Conservation (phyloP, 495 filamentous ascomycete species). For the Cenococcum geophilum region DNA sequence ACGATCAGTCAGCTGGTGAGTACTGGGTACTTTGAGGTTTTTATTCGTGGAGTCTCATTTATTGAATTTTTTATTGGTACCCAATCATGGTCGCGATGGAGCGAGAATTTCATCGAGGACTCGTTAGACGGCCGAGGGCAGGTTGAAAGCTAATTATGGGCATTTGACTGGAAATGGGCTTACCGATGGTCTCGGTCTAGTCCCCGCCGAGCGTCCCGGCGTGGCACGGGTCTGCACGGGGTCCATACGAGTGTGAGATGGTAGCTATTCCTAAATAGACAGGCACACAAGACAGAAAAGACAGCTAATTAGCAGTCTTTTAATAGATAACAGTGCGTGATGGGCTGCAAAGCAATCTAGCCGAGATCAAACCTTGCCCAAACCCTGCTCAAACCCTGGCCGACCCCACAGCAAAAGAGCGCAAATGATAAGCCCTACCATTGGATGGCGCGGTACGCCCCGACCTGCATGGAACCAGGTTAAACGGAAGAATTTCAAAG, state of each 20-base stretch:
- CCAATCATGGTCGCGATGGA: constrained; percentile 20
- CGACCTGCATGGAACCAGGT: constrained; percentile 5
- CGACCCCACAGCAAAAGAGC: constrained; percentile 4
- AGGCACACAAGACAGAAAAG: neutral
- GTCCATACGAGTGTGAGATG: neutral
- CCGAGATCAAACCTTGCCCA: constrained; percentile 5
- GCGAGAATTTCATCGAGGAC: constrained; percentile 3
- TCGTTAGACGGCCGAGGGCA: constrained; percentile 2
- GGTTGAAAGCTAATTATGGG: constrained; percentile 28
- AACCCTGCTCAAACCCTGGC: constrained; percentile 2
- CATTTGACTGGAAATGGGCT: constrained; percentile 9
- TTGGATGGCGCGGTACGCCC: constrained; percentile 18
- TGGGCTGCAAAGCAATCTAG: constrained; percentile 26
- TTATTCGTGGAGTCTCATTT: constrained; percentile 24
- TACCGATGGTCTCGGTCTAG: neutral
- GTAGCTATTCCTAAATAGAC: neutral
- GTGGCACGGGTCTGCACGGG: neutral
- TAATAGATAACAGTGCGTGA: constrained; percentile 27
- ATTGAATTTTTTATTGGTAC: constrained; percentile 28
- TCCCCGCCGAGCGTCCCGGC: neutral
- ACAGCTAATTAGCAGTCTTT: constrained; percentile 29
- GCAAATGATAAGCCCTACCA: constrained; percentile 26
- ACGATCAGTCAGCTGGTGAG: constrained; percentile 18
- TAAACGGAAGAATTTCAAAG: constrained; percentile 21
- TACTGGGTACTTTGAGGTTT: constrained; percentile 21